phyloP scores from a whole-genome alignment of 768 basidiomycete species.

The Collybia sp. region DNA sequence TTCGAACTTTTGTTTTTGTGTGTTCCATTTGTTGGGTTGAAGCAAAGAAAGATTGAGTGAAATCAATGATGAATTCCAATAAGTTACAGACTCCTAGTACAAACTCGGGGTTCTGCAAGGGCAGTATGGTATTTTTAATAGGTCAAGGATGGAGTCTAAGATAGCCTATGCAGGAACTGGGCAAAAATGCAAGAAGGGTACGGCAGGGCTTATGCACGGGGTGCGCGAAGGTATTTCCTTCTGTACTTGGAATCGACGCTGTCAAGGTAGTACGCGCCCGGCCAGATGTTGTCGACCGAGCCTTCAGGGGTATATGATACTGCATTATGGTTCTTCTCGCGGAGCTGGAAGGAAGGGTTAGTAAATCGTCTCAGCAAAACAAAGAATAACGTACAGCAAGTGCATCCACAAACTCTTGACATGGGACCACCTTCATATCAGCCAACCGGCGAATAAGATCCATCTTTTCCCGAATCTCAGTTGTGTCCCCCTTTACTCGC shows the following conservation, averaged over 20 bases:
- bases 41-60: not conserved
- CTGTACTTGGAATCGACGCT: slow-evolving; percentile 88
- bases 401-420: slow-evolving; percentile 88
- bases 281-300: slow-evolving; percentile 88
- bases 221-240: slow-evolving; percentile 71
- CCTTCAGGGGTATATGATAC: slow-evolving; percentile 82
- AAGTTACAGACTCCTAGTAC: too few relatives aligned
- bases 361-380: too few relatives aligned
- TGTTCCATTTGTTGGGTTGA: slow-evolving; percentile 10
- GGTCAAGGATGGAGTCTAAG: not conserved
- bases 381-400: slow-evolving; percentile 46
- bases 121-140: not conserved
- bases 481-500: slow-evolving; percentile 82
- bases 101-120: not conserved
- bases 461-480: slow-evolving; percentile 76
- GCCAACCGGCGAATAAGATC: slow-evolving; percentile 75
- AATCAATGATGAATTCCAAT: too few relatives aligned
- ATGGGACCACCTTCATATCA: slow-evolving; percentile 86
- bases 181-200: slow-evolving; percentile 7
- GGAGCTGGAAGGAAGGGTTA: slow-evolving; percentile 65
- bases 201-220: slow-evolving; percentile 27
- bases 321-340: slow-evolving; percentile 95
- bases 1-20: slow-evolving; percentile 14
- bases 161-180: not conserved
- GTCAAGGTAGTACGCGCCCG: slow-evolving; percentile 90